phyloP scores from a whole-genome alignment of 352 stramenopile genomes.

The Phytophthora crassamura region DNA sequence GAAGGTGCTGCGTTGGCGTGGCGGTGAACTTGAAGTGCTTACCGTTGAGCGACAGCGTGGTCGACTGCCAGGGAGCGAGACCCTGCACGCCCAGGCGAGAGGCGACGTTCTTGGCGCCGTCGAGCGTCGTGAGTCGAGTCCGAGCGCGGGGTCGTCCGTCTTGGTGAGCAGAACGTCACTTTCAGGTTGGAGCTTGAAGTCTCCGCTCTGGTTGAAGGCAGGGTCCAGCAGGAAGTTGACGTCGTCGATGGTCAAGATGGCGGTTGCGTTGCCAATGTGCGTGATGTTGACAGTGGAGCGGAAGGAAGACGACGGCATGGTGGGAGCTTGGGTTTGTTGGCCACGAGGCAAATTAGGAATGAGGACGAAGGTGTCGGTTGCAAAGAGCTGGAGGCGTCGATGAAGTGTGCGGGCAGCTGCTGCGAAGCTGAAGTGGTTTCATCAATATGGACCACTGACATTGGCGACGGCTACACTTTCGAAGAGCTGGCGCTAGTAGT shows the following conservation, averaged over 20 bases:
- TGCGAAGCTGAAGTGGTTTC: too few species aligned
- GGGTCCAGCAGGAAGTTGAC: conserved; percentile 54
- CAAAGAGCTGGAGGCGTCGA: too few species aligned
- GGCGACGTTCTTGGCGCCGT: conserved; percentile 50
- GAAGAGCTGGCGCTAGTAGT: too few species aligned
- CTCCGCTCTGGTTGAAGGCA: conserved; percentile 32
- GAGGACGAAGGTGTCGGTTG: neutral
- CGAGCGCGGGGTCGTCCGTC: conserved; percentile 30
- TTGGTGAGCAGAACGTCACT: conserved; percentile 19
- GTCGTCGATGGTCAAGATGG: conserved; percentile 48
- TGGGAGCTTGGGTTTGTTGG: neutral
- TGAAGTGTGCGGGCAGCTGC: too few species aligned
- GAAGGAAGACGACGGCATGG: conserved; percentile 31
- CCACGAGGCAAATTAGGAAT: conserved; percentile 6
- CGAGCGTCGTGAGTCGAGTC: conserved; percentile 44
- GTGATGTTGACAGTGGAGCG: conserved; percentile 46
- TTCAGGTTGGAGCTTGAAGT: conserved; percentile 2
- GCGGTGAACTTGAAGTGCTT: conserved; percentile 50
- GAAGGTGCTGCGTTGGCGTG: conserved; percentile 46
- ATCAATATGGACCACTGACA: too few species aligned
- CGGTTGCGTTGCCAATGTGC: conserved; percentile 45
- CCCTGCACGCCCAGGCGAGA: conserved; percentile 42
- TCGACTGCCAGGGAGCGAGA: conserved; percentile 40
- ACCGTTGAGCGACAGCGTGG: conserved; percentile 34
- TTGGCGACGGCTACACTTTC: too few species aligned